Evolutionary conservation across 2,329 filamentous ascomycete genomes (phyloP), one percentile per base, ranked within the genome.

Genomic region (Fusarium pseudocircinatum): DNA sequence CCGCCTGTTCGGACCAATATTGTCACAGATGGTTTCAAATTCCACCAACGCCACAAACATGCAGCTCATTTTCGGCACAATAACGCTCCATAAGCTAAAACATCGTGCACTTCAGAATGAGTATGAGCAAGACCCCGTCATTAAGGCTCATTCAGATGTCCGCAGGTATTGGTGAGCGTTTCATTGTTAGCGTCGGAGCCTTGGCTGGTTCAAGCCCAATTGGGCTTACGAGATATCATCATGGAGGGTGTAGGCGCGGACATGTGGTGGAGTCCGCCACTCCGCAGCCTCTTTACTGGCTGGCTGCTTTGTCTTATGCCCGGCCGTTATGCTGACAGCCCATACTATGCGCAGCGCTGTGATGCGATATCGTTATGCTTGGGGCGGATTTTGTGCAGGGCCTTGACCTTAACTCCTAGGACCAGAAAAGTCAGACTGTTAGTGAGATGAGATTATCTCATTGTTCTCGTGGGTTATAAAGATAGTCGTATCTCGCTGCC

Each of bases 181-280:
- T 58, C 58, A 34, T 30, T 43, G 32, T 61, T 67, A 69, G 65
- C 64, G 75, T 69, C 63, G 71, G 69, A 71, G 66, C 40, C 70
- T 76, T 78, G 67, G 59, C 65, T 57, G 47, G 53, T 63, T 39
- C 53, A 59, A 74, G 75, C 72, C 68, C 64, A 64, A 56, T 71
- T 70, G 57, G 53, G 76, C 76, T 78, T 73, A 78, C 74, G 68
- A 77, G 68, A 77, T 74, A 54, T 26, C 50, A 34, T 59, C 20
- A 60, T 52, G 50, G 64, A 67, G 62, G 63, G 58, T 67, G 60
- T 61, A 49, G 39, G 50, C 36, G 74, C 74, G 76, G 75, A 78
- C 74, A 68, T 71, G 30, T 52, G 56, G 74, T 78, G 72, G 73
- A 75, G 66, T 75, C 74, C 69, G 64, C 60, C 62, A 73, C 64